A percentile compares a stretch with the other conserved stretches of the same genome.
Conservation (phyloP, 2,329 filamentous ascomycete species). For the Penicillium sp. region DNA sequence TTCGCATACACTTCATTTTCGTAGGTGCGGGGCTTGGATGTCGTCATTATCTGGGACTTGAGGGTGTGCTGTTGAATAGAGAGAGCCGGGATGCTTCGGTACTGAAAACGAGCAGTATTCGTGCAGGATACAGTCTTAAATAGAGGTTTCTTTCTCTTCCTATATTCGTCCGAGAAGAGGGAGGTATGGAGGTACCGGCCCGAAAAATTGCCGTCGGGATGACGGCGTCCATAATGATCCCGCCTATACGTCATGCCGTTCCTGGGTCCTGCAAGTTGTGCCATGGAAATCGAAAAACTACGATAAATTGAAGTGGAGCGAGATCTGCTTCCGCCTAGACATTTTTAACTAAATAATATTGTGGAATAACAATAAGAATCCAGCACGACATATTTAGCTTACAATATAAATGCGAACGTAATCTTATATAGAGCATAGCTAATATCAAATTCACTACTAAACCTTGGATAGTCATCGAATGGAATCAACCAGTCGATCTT, state of each 20-base stretch:
- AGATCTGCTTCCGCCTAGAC: no score
- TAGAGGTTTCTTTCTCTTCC: not conserved
- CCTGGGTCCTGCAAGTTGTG: not conserved
- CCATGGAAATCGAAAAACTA: not conserved
- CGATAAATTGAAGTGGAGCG: no score
- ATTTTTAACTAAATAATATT: no score
- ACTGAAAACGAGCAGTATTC: not conserved
- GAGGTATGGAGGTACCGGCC: no score
- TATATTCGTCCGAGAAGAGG: not conserved
- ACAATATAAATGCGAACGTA: no score
- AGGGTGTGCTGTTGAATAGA: not conserved
- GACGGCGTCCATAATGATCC: not conserved
- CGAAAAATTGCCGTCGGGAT: not conserved
- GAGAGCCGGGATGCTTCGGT: not conserved
- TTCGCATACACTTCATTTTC: slow-evolving; percentile 47
- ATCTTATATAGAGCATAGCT: no score
- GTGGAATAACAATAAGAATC: no score
- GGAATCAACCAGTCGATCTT: no score
- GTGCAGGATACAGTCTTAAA: not conserved
- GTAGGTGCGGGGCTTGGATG: slow-evolving; percentile 23
- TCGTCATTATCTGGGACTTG: not conserved
- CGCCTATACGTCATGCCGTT: not conserved
- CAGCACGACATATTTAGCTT: no score
- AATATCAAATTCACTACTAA: no score
- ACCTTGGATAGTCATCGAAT: no score